These are phyloP conservation scores for Euphorbia schlechtendalii DNA, from an alignment of 441 rosid species.

Conservation along the genomic window DNA sequence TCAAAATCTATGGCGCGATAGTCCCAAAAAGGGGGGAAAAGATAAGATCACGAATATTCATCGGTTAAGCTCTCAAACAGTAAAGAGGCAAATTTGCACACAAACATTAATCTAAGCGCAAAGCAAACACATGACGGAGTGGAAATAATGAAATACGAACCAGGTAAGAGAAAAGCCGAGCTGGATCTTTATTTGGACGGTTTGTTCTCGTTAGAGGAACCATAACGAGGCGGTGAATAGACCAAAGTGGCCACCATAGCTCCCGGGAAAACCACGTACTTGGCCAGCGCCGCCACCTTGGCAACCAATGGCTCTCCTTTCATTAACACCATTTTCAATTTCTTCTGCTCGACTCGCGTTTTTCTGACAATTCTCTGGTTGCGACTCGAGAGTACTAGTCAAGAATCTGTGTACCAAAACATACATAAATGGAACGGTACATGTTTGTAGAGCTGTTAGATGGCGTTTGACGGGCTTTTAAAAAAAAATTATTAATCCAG, in stretches of 20 bases:
- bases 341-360: not conserved
- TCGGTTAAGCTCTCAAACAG: not conserved
- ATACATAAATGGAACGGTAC: not conserved
- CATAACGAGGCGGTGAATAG: conserved; percentile 53
- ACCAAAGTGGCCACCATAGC: conserved; percentile 47
- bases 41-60: not conserved
- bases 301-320: conserved; percentile 51
- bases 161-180: not conserved
- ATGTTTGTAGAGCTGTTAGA: no score
- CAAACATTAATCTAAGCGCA: not conserved
- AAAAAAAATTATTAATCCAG: no score
- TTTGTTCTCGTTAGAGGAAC: conserved; percentile 22
- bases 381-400: no score
- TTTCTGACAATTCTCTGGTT: not conserved
- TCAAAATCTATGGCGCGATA: not conserved
- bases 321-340: conserved; percentile 26
- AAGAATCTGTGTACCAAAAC: not conserved
- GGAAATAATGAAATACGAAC: conserved; percentile 7
- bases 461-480: no score
- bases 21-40: not conserved
- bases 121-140: not conserved
- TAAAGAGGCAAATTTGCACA: not conserved
- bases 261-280: conserved; percentile 41
- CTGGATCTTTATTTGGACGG: conserved; percentile 23
- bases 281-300: conserved; percentile 40